Evolutionary conservation across 169 alveolate species (phyloP).

Genomic region (Cryptosporidium muris): DNA sequence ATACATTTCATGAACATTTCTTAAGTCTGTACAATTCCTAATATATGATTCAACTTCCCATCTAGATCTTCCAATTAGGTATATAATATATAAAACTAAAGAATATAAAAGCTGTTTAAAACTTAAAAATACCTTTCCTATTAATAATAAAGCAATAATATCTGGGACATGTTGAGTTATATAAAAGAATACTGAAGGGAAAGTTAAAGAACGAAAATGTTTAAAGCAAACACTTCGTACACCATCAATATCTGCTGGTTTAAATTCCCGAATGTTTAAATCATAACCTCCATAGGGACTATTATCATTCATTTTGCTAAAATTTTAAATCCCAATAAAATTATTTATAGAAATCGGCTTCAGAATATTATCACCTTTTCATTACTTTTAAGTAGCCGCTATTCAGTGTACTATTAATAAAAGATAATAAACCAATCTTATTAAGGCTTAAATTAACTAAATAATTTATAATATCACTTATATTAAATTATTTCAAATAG

Average conservation of each 20-base stretch:
- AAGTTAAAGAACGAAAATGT: constrained; percentile 67
- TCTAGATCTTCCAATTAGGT: constrained; percentile 83
- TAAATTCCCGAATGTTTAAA: constrained; percentile 55
- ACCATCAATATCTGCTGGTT: constrained; percentile 66
- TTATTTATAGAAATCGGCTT: neutral
- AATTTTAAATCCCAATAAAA: neutral
- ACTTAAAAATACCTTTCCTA: constrained; percentile 76
- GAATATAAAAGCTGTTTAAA: constrained; percentile 78
- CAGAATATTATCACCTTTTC: too few relatives aligned
- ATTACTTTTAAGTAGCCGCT: too few relatives aligned
- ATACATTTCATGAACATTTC: constrained; percentile 81
- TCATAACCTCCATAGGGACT: constrained; percentile 69
- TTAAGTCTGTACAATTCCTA: constrained; percentile 86
- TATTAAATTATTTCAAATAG: too few relatives aligned
- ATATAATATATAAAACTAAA: constrained; percentile 77
- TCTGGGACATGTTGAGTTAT: constrained; percentile 64
- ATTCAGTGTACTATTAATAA: too few relatives aligned
- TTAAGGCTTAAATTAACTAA: too few relatives aligned
- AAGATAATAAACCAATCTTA: too few relatives aligned
- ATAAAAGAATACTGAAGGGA: constrained; percentile 64
- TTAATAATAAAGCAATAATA: constrained; percentile 52
- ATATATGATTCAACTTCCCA: constrained; percentile 86
- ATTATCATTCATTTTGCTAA: constrained; percentile 18
- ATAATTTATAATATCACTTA: too few relatives aligned
- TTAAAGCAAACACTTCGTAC: constrained; percentile 68